Base-by-base conservation (phyloP, 768 basidiomycete genomes). In the Leccinum uliginosum region DNA sequence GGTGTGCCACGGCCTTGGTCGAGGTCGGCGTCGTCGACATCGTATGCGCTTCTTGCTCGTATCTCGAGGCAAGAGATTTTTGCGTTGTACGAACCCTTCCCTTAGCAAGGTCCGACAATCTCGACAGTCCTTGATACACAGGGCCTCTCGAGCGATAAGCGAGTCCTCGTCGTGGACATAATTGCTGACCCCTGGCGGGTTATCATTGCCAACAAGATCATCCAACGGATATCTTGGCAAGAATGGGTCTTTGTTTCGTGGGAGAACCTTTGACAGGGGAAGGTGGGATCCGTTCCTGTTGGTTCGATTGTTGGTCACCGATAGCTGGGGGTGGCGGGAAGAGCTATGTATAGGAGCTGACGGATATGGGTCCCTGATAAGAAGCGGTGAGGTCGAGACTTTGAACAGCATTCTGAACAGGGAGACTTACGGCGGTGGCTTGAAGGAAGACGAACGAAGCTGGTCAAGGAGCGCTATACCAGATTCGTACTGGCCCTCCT, bases 401-500 rank as follows among this genome's bases (percentile, higher is more conserved):
- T 52, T 43, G 48, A 56, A 59, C 38, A 46, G 51, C 11, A 62
- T 49, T 27, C n/a, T n/a, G n/a, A n/a, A n/a, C 30, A 47, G 44
- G 52, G 44, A 32, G 26, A 73, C 86, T 67, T 68, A 87, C 89
- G 73, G 64, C 11, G 80, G 79, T 8, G 87, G 88, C 51, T 72
- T 82, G 69, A 78, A 78, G 24, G 77, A 72, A n/a, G 78, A 66
- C 0, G 82, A 80, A 47, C 85, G 82, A 2, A 91, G 69, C 56
- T 85, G 83, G 56, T 83, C 82, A 1, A 91, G 78, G 26, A 81
- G 71, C 14, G 76, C 73, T 27, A 89, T 84, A 7, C 83, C 89
- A 6, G 81, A 76, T 62, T 88, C 84, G 60, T 87, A 89, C 56
- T 89, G 86, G 17, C 84, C 83, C 67, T 91, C 89, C 63, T 91